Conservation (phyloP, 1,139 yeast genomes). For the Pichia sp. region DNA sequence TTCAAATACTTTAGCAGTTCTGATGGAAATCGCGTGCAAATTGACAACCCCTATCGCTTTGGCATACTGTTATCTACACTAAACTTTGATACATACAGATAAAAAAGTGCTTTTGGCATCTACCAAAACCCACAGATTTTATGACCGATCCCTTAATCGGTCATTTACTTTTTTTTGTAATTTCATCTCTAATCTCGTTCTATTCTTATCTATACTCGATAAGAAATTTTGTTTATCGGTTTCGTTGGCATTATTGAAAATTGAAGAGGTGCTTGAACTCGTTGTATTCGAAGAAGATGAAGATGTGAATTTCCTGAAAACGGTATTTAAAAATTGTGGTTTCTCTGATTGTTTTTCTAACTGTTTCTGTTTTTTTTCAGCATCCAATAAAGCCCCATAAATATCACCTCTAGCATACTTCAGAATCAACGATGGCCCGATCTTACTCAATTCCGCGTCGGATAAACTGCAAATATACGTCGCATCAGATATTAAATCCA, state of each 20-base stretch:
- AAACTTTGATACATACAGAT: neutral
- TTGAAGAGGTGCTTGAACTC: neutral
- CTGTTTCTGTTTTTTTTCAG: neutral
- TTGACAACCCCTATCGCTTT: too few species aligned
- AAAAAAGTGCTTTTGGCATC: neutral
- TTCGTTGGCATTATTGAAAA: neutral
- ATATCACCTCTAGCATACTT: constrained; percentile 11
- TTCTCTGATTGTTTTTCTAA: neutral
- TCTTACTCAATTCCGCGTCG: constrained; percentile 7
- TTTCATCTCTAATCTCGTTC: constrained; percentile 24
- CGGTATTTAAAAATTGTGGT: neutral
- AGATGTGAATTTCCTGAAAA: neutral
- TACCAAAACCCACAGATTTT: neutral
- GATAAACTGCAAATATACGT: constrained; percentile 10
- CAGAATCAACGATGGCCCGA: constrained; percentile 9
- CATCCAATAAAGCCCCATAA: neutral
- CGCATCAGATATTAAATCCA: constrained; percentile 10
- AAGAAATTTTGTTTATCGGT: neutral
- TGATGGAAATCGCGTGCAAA: too few species aligned
- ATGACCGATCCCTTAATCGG: constrained; percentile 16
- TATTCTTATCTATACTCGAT: constrained; percentile 17
- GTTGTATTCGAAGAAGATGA: neutral
- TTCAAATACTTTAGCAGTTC: too few species aligned
- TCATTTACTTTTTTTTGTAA: constrained; percentile 22
- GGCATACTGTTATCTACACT: too few species aligned